A percentile compares a stretch with the other conserved stretches of the same genome.
Conservation (phyloP, 257 asterid species). For the Capsicum rhomboideum region DNA sequence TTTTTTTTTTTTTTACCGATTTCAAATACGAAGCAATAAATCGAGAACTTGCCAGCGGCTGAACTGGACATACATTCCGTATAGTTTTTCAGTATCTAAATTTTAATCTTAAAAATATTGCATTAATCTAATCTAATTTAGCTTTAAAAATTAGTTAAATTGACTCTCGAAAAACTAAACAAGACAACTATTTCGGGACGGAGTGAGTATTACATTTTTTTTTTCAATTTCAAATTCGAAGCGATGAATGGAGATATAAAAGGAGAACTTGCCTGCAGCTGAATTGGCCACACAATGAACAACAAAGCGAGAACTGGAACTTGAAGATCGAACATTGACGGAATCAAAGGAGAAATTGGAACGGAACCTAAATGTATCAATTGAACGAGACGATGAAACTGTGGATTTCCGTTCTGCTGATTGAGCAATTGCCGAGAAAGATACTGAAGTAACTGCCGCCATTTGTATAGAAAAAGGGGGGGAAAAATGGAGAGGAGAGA, state of each 20-base stretch:
- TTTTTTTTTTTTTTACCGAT: neutral
- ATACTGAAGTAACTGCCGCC: conserved; percentile 51
- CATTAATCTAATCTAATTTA: too few relatives aligned
- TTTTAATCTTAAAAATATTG: too few relatives aligned
- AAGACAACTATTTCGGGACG: too few relatives aligned
- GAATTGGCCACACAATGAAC: conserved; percentile 53
- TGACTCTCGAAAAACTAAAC: too few relatives aligned
- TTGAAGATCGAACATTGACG: conserved; percentile 20
- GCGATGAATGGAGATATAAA: neutral
- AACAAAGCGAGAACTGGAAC: conserved; percentile 32
- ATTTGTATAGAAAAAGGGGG: conserved; percentile 4
- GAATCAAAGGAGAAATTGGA: conserved; percentile 24
- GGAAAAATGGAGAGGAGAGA: neutral
- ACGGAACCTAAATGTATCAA: conserved; percentile 37
- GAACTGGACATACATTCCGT: conserved; percentile 14
- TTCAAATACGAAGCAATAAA: neutral
- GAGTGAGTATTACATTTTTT: neutral
- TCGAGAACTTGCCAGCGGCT: conserved; percentile 32
- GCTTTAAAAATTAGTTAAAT: too few relatives aligned
- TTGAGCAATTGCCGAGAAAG: conserved; percentile 35
- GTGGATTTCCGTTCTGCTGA: conserved; percentile 29
- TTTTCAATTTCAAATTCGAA: neutral
- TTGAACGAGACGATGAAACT: conserved; percentile 10
- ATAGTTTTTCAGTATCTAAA: too few relatives aligned
- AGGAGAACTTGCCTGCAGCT: conserved; percentile 32